Evolutionary conservation across 1,139 yeast genomes (phyloP).

Genomic region (Sugiyamaella grinbergsii): DNA sequence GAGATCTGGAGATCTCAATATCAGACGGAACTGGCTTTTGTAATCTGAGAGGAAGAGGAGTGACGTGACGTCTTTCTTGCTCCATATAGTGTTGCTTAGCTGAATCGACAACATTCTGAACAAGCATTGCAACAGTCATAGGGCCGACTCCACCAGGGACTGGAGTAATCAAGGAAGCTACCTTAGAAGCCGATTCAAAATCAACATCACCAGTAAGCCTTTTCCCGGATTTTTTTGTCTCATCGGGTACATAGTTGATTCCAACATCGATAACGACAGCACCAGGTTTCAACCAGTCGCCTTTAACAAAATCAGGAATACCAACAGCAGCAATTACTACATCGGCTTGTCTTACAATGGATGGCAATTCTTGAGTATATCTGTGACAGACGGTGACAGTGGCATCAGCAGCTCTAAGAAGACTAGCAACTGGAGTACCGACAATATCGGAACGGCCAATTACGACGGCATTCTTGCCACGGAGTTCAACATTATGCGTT

Average conservation of each 20-base stretch:
- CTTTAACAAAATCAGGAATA: constrained; percentile 75
- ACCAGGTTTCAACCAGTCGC: constrained; percentile 84
- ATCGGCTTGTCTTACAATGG: constrained; percentile 72
- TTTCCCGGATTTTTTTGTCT: constrained; percentile 76
- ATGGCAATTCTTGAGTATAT: constrained; percentile 63
- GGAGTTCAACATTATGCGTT: constrained; percentile 59
- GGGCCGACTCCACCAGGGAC: constrained; percentile 99
- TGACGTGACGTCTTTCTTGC: constrained; percentile 40
- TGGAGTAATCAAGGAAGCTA: constrained; percentile 82
- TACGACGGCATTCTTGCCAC: constrained; percentile 89
- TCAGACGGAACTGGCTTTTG: constrained; percentile 73
- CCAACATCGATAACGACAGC: constrained; percentile 96
- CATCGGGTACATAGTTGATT: constrained; percentile 81
- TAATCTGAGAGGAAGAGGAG: constrained; percentile 53
- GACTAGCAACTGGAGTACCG: constrained; percentile 87
- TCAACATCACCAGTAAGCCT: constrained; percentile 95
- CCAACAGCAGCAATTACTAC: constrained; percentile 94
- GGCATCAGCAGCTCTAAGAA: constrained; percentile 77
- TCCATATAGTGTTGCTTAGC: constrained; percentile 56
- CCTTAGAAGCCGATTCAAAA: constrained; percentile 62
- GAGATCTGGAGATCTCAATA: constrained; percentile 87
- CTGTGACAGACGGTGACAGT: constrained; percentile 89
- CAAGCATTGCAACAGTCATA: constrained; percentile 96
- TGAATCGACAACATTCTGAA: constrained; percentile 81
- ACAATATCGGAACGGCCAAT: constrained; percentile 96